phyloP scores from a whole-genome alignment of 2,329 filamentous ascomycete genomes.

The Fusarium graminum region DNA sequence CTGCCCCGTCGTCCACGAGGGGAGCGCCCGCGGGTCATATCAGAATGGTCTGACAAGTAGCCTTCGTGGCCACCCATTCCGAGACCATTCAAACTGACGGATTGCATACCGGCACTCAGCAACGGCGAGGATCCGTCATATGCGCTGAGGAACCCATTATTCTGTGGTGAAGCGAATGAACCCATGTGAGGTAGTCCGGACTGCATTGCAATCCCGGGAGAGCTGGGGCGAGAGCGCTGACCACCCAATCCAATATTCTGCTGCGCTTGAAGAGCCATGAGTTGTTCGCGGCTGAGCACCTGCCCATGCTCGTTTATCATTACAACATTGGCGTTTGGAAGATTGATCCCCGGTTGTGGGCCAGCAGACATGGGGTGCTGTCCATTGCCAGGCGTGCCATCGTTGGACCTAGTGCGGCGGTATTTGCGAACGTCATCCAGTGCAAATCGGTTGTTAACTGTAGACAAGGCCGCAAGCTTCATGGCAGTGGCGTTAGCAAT shows the following conservation, averaged over 20 bases:
- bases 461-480: slow-evolving; percentile 97
- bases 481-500: slow-evolving; percentile 98
- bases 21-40: slow-evolving; percentile 89
- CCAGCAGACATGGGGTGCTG: slow-evolving; percentile 76
- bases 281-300: slow-evolving; percentile 85
- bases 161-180: slow-evolving; percentile 87
- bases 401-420: slow-evolving; percentile 89
- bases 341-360: slow-evolving; percentile 67
- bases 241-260: slow-evolving; percentile 71
- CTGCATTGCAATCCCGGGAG: slow-evolving; percentile 88
- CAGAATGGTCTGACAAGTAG: slow-evolving; percentile 93
- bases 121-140: slow-evolving; percentile 83
- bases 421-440: slow-evolving; percentile 98
- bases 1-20: slow-evolving; percentile 92
- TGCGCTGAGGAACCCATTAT: slow-evolving; percentile 92
- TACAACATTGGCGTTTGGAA: slow-evolving; percentile 82
- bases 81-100: slow-evolving; percentile 79
- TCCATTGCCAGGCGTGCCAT: slow-evolving; percentile 71
- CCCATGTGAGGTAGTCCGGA: slow-evolving; percentile 71
- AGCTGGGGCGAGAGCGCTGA: slow-evolving; percentile 87
- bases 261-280: slow-evolving; percentile 83
- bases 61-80: slow-evolving; percentile 80
- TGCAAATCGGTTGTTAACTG: slow-evolving; percentile 97
- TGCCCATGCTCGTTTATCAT: slow-evolving; percentile 97
- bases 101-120: slow-evolving; percentile 75